These are phyloP conservation scores for Boletus coccyginus DNA, from an alignment of 768 basidiomycete genomes.

Conservation along the genomic window DNA sequence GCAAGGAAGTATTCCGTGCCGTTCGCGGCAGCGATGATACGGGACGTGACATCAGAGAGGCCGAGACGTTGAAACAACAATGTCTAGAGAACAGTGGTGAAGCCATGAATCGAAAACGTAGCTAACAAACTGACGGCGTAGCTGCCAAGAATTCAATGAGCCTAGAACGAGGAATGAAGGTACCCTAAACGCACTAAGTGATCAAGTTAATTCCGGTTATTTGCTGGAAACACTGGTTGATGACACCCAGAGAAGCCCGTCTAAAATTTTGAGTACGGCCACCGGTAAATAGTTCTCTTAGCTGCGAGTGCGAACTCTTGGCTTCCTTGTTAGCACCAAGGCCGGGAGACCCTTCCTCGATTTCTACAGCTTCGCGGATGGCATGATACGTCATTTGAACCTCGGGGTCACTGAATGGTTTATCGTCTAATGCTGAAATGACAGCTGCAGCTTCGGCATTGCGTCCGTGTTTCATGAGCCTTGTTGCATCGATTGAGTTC, in stretches of 20 bases:
- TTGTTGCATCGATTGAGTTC: slow-evolving; percentile 15
- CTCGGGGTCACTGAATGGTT: slow-evolving; percentile 41
- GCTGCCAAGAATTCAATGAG: slow-evolving; percentile 15
- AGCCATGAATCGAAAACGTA: neutral
- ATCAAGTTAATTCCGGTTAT: slow-evolving; percentile 67
- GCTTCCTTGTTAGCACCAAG: neutral
- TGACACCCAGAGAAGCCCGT: slow-evolving; percentile 51
- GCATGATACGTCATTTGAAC: slow-evolving; percentile 53
- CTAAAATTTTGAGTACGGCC: slow-evolving; percentile 62
- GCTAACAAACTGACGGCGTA: slow-evolving; percentile 27
- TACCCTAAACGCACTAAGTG: slow-evolving; percentile 48
- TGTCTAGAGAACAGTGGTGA: slow-evolving; percentile 32
- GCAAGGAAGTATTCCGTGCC: slow-evolving; percentile 72
- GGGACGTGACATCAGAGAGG: slow-evolving; percentile 53
- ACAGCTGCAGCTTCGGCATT: slow-evolving; percentile 57
- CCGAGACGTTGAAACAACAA: slow-evolving; percentile 58
- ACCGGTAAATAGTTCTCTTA: slow-evolving; percentile 53
- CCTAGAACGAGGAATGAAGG: slow-evolving; percentile 12
- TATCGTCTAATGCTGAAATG: slow-evolving; percentile 59
- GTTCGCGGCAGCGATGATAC: slow-evolving; percentile 64
- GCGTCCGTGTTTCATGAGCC: slow-evolving; percentile 56
- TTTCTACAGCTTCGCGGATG: slow-evolving; percentile 50
- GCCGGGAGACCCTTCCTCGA: slow-evolving; percentile 32
- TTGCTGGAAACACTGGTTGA: slow-evolving; percentile 67
- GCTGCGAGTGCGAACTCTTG: slow-evolving; percentile 21